Evolutionary conservation across 23 red algal species (phyloP), one percentile per base, ranked within the genome.

Genomic region (Gracilaria gracilis): DNA sequence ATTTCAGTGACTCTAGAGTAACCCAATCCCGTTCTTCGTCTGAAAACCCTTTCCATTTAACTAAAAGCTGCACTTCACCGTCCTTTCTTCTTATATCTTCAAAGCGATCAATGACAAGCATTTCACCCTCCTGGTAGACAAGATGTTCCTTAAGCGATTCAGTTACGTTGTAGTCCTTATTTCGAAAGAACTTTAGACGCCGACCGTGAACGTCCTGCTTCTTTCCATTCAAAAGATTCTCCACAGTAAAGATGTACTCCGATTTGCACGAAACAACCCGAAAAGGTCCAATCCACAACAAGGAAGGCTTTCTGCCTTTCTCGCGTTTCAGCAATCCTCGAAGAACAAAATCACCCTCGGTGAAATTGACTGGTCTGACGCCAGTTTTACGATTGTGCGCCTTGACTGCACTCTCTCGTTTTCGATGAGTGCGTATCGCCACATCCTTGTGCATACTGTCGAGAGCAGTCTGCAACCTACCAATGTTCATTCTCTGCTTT

Each of bases 341-440:
- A 20, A 84, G 80, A 16, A 84, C 80, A 29, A 32, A 84, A 64
- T 84, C 80, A 14, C 80, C 80, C 13, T 39, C 33, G 57, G 57
- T 55, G 25, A 84, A 84, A 27, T 84, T 84, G 33, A 72, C 21
- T 21, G 33, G 32, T 17, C 33, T 17, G 8, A 72, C 66, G 8
- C 21, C 21, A 21, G 32, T 72, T 35, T 44, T 73, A 33, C 72
- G 67, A 58, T 91, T 91, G 75, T 81, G 87, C 33, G 38, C 12
- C 28, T 72, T 33, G 15, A 64, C 46, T 2, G 67, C 62, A 8
- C 0, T 29, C 29, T 64, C 35, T 13, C 62, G 4, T 44, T 82
- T 91, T 19, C 27, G 8, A 25, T 29, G 37, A 13, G 48, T n/a
- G 3, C 17, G 21, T 53, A 62, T 7, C 17, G 35, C 31, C 25